Percentiles rank a stretch among this genome's conserved stretches.
Conservation (phyloP, 176 grass and related monocot species). For the Oryza longistaminata region DNA sequence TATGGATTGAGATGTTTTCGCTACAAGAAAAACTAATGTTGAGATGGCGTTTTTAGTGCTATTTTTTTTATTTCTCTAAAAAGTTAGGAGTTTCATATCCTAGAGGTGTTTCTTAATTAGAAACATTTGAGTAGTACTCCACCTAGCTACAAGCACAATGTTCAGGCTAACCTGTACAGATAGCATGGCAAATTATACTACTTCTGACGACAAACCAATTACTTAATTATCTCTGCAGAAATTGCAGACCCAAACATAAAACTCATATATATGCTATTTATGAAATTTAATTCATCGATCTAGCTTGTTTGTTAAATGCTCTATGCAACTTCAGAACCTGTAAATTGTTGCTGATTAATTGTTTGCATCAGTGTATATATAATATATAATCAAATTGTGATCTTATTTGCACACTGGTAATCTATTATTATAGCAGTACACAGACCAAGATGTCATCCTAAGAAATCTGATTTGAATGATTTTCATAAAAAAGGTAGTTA, state of each 20-base stretch:
- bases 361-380: neutral
- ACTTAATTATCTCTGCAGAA: neutral
- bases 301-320: neutral
- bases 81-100: neutral
- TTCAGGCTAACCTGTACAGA: neutral
- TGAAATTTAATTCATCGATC: neutral
- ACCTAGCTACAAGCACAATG: neutral
- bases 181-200: neutral
- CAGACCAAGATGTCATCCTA: neutral
- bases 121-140: neutral
- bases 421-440: neutral
- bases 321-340: neutral
- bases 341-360: neutral
- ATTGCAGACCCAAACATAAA: neutral
- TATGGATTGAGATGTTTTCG: neutral
- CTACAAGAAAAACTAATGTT: neutral
- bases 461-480: neutral
- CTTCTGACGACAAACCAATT: neutral
- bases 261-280: too few relatives aligned
- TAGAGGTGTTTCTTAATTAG: neutral
- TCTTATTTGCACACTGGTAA: neutral
- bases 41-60: neutral
- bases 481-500: constrained; percentile 8
- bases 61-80: neutral
- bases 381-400: neutral